Percentiles rank a stretch among this genome's conserved stretches.
phyloP scores from a whole-genome alignment of 1,284 basidiomycete species.

The Apiotrichum akiyoshidainum region DNA sequence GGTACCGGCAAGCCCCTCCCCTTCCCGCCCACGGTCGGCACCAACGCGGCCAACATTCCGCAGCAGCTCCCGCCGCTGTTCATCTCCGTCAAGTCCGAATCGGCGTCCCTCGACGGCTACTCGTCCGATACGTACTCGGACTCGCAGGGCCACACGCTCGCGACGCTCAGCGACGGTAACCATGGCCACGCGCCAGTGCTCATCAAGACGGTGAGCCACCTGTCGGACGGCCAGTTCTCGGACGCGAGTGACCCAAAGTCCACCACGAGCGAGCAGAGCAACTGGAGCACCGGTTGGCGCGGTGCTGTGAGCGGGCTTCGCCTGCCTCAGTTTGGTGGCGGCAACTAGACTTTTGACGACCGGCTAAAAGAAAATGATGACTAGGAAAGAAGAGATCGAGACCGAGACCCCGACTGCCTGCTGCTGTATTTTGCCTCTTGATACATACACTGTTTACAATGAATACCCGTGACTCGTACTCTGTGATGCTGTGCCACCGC shows the following conservation, averaged over 20 bases:
- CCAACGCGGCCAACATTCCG: background rate
- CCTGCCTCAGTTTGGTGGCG: background rate
- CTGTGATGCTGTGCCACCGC: too few relatives aligned
- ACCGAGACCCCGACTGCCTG: too few relatives aligned
- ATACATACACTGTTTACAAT: too few relatives aligned
- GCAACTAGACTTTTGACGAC: too few relatives aligned
- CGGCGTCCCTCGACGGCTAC: slow-evolving; percentile 4
- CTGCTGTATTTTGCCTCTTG: too few relatives aligned
- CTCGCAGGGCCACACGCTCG: slow-evolving; percentile 4
- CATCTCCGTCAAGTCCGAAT: slow-evolving; percentile 2
- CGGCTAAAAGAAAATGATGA: too few relatives aligned
- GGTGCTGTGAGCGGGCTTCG: background rate
- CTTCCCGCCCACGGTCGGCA: background rate
- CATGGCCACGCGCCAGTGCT: background rate
- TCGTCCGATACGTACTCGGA: slow-evolving; percentile 2
- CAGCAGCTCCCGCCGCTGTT: background rate
- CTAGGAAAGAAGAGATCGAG: too few relatives aligned
- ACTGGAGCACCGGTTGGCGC: background rate
- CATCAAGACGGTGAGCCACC: background rate
- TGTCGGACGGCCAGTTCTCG: slow-evolving; percentile 1
- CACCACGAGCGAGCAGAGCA: background rate
- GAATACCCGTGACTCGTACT: too few relatives aligned
- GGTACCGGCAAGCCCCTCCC: background rate
- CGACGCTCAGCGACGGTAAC: background rate
- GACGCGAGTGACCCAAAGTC: background rate